These are phyloP conservation scores for Solanum corneliomulleri DNA, from an alignment of 257 asterid genomes.

Conservation along the genomic window DNA sequence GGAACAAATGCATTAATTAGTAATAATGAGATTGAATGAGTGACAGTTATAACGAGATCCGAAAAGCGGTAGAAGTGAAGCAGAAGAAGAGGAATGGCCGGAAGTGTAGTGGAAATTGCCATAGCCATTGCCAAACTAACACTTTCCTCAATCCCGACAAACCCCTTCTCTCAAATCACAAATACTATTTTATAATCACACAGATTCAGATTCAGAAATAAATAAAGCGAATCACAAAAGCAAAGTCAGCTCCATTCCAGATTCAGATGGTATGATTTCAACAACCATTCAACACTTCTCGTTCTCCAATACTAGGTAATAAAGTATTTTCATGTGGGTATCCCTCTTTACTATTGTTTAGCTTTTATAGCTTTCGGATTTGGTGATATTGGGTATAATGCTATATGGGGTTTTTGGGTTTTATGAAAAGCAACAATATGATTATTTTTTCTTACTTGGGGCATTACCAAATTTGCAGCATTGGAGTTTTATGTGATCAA, in stretches of 20 bases:
- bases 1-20: not conserved
- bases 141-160: not conserved
- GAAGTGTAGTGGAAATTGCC: not conserved
- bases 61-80: not conserved
- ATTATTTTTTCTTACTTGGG: not conserved
- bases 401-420: not conserved
- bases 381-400: not conserved
- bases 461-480: not conserved
- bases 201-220: not conserved
- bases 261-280: slow-evolving; percentile 1
- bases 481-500: not conserved
- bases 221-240: not conserved
- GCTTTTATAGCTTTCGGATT: not conserved
- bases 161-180: not conserved
- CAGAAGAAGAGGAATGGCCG: not conserved
- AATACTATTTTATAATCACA: not conserved
- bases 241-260: not conserved
- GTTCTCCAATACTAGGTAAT: not conserved
- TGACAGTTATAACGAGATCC: not conserved
- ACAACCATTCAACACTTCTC: not conserved
- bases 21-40: not conserved
- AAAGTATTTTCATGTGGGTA: not conserved
- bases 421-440: not conserved
- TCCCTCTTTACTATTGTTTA: not conserved
- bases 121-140: not conserved